Evolutionary conservation across 495 filamentous ascomycete genomes (phyloP), one percentile per base, ranked within the genome.

Genomic region (Penicillium manginii): DNA sequence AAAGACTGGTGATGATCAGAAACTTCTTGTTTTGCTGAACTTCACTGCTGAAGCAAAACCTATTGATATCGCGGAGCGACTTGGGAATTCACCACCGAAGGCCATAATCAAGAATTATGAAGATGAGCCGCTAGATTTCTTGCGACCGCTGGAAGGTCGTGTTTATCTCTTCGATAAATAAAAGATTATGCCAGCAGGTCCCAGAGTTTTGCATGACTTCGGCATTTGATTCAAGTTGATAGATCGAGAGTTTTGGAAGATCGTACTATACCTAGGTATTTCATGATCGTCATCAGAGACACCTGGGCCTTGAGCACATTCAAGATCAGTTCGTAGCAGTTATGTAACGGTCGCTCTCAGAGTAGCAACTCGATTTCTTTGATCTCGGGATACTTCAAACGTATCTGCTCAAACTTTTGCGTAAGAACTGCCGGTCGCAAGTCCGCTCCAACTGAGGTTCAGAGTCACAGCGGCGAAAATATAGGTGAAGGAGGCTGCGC

Each of bases 391-490:
- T 64, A 64, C 31, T 61, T 64, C 3, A 52, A 26, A 10, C 57
- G 49, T 47, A 72, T 73, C 31, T 67, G 33, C 48, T 65, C 54
- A 46, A 73, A 64, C 47, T 73, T 73, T 49, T 69, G 56, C 12
- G 63, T 62, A 39, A 73, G 52, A 40, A 60, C 59, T 22, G 51
- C 54, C 33, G 57, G 64, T 15, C 57, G 54, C 39, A 72, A 53
- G 57, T 21, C 50, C 57, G 10, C 57, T 42, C 11, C 63, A 55
- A 22, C 67, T 67, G 26, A 73, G 51, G 45, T 67, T 60, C 17
- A 73, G 48, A 4, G 70, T 73, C 2, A 70, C 68, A 0, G 65
- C 70, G 2, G 68, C 62, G 43, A 69, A 73, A 18, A 60, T 62
- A 58, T 69, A 66, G 50, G 62, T 55, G 29, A 69, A 71, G 2